A percentile compares a stretch with the other conserved stretches of the same genome.
phyloP scores from a whole-genome alignment of 2,329 filamentous ascomycete species.

The Colletotrichum sp. region DNA sequence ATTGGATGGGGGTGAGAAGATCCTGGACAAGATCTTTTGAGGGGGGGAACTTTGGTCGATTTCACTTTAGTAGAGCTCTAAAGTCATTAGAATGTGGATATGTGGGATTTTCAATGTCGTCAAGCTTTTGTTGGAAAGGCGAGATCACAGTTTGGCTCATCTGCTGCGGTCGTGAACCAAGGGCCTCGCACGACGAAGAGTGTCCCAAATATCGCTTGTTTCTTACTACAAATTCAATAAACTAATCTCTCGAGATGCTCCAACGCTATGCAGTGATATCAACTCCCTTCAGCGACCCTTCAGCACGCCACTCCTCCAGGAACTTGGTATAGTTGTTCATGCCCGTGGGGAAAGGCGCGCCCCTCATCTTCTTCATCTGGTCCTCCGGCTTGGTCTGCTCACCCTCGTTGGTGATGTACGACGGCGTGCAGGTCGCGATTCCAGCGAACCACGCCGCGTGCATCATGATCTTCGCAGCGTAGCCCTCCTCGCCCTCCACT shows the following conservation, averaged over 20 bases:
- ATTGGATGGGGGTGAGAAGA: conserved; percentile 45
- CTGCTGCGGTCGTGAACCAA: neutral
- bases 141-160: neutral
- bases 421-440: conserved; percentile 56
- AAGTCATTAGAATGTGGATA: neutral
- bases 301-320: conserved; percentile 31
- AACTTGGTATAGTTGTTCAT: conserved; percentile 34
- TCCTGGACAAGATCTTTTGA: conserved; percentile 10
- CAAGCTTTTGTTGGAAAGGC: neutral
- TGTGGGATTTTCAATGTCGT: neutral
- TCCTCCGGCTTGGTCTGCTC: conserved; percentile 31
- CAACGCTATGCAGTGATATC: neutral
- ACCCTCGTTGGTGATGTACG: conserved; percentile 56
- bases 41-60: neutral
- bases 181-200: neutral
- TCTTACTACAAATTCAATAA: neutral
- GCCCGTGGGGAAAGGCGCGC: conserved; percentile 34
- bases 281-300: conserved; percentile 31
- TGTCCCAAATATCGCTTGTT: neutral
- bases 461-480: conserved; percentile 44
- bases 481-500: conserved; percentile 50
- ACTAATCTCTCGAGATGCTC: neutral
- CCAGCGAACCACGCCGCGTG: conserved; percentile 44
- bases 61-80: neutral
- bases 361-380: conserved; percentile 34